Evolutionary conservation across 805 yeast species (phyloP).

Genomic region (Dipodascus geniculatus): DNA sequence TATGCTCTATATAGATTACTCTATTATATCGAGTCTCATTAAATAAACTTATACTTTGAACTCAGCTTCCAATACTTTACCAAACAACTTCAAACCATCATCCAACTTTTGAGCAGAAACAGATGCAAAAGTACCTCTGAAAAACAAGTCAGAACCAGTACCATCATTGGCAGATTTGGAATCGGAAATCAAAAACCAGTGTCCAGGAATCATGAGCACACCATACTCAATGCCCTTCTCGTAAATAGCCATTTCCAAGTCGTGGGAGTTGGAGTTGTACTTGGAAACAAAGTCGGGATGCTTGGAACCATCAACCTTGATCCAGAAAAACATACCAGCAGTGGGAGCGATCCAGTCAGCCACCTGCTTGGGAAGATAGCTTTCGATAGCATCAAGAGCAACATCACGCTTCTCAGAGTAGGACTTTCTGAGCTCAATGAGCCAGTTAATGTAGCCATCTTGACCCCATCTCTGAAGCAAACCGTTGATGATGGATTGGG

Average conservation of each 20-base stretch:
- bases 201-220: slow-evolving; percentile 30
- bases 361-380: slow-evolving; percentile 38
- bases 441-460: slow-evolving; percentile 79
- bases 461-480: slow-evolving; percentile 83
- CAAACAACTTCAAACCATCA: slow-evolving; percentile 26
- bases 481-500: slow-evolving; percentile 60
- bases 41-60: slow-evolving; percentile 10
- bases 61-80: slow-evolving; percentile 20
- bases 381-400: slow-evolving; percentile 62
- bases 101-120: slow-evolving; percentile 26
- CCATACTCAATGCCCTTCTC: slow-evolving; percentile 23
- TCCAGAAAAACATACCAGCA: slow-evolving; percentile 44
- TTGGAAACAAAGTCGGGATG: slow-evolving; percentile 34
- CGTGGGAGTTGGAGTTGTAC: slow-evolving; percentile 17
- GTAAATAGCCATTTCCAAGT: slow-evolving; percentile 25
- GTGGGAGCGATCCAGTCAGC: slow-evolving; percentile 31
- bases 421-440: slow-evolving; percentile 57
- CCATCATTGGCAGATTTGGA: slow-evolving; percentile 20
- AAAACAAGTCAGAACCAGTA: slow-evolving; percentile 18
- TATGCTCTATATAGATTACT: too few relatives aligned
- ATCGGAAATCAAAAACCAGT: slow-evolving; percentile 27
- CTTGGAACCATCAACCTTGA: slow-evolving; percentile 38
- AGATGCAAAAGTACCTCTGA: slow-evolving; percentile 34
- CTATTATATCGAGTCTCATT: too few relatives aligned
- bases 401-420: slow-evolving; percentile 83